Percentiles rank a stretch among this genome's conserved stretches.
Evolutionary conservation across 345 rosid genomes (phyloP).

Genomic region (Lenwebbia sp.): DNA sequence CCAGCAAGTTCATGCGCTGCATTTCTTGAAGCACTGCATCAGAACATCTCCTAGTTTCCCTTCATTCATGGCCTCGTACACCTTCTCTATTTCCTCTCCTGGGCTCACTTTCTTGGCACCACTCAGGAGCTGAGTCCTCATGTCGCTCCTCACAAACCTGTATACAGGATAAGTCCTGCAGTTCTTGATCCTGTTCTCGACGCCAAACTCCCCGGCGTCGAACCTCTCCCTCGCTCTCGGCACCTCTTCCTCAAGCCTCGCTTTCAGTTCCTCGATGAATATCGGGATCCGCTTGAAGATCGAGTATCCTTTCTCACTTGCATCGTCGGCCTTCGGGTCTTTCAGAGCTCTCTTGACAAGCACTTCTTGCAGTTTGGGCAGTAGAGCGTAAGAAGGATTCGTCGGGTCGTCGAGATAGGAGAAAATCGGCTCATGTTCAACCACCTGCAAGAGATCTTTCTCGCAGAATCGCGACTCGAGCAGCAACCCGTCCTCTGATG

Average conservation of each 20-base stretch:
- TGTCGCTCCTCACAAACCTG: conserved; percentile 29
- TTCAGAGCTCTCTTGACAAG: conserved; percentile 17
- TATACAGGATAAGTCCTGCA: conserved; percentile 33
- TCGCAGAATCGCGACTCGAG: conserved; percentile 35
- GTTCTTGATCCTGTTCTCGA: conserved; percentile 25
- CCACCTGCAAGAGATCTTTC: conserved; percentile 30
- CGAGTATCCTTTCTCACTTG: conserved; percentile 12
- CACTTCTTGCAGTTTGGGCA: conserved; percentile 28
- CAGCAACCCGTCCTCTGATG: conserved; percentile 27
- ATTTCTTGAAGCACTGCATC: conserved; percentile 12
- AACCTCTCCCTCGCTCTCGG: conserved; percentile 22
- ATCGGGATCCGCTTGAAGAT: conserved; percentile 25
- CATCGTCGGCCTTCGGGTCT: background rate
- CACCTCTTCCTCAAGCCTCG: conserved; percentile 24
- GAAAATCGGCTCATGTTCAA: conserved; percentile 30
- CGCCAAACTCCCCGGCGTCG: conserved; percentile 6
- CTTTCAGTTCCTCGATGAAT: conserved; percentile 25
- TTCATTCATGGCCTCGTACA: conserved; percentile 24
- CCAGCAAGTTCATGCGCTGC: background rate
- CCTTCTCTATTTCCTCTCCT: conserved; percentile 45
- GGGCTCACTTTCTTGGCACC: conserved; percentile 39
- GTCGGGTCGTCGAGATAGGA: conserved; percentile 34
- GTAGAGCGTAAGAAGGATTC: conserved; percentile 24
- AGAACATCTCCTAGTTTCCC: conserved; percentile 26
- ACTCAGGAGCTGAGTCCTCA: conserved; percentile 28